These are phyloP conservation scores for Cladosporium sp. DNA, from an alignment of 2,329 filamentous ascomycete species.

Conservation along the genomic window DNA sequence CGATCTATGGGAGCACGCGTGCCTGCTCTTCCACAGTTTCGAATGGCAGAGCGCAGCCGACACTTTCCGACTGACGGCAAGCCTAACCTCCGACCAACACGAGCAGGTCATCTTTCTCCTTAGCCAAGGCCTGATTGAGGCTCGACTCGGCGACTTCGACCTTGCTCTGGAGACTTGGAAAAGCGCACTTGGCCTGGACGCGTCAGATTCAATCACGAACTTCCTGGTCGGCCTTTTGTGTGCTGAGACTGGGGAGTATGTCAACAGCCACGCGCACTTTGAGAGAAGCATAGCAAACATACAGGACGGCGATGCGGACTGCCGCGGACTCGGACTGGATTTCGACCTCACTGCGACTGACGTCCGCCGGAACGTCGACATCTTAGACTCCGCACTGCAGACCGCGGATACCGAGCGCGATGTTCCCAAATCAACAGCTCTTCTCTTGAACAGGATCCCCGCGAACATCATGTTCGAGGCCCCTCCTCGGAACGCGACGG, in stretches of 20 bases:
- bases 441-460: conserved; percentile 16
- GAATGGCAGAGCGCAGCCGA: conserved; percentile 28
- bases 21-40: conserved; percentile 25
- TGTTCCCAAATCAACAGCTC: too few relatives aligned
- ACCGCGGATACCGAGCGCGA: not conserved
- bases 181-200: conserved; percentile 18
- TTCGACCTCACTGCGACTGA: conserved; percentile 17
- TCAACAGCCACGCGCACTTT: conserved; percentile 20
- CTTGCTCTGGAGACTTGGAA: conserved; percentile 20
- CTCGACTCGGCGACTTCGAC: conserved; percentile 25
- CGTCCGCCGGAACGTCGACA: conserved; percentile 14
- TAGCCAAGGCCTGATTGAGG: conserved; percentile 27
- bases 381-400: not conserved
- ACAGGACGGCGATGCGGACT: conserved; percentile 12
- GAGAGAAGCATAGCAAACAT: conserved; percentile 16
- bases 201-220: conserved; percentile 17
- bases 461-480: conserved; percentile 25
- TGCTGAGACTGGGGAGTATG: conserved; percentile 19
- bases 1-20: conserved; percentile 31
- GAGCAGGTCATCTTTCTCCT: conserved; percentile 20
- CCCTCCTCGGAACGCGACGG: conserved; percentile 2
- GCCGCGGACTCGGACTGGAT: conserved; percentile 16
- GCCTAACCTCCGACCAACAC: conserved; percentile 12
- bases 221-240: conserved; percentile 27
- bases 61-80: conserved; percentile 21